These are phyloP conservation scores for Eutrema japonicum DNA, from an alignment of 345 rosid genomes.

Conservation along the genomic window DNA sequence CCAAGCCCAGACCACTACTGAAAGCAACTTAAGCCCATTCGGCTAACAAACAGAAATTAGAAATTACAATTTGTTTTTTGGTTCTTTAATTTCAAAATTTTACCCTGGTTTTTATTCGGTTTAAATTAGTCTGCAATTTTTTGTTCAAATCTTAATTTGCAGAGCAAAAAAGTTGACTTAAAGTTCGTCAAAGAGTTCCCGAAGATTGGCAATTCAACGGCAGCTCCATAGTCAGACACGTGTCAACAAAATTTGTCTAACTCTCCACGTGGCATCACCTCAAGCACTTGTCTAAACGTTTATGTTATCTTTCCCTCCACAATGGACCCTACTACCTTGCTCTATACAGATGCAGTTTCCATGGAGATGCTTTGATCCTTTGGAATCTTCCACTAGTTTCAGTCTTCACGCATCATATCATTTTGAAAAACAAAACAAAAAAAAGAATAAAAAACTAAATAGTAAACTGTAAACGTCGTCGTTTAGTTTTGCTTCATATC, in stretches of 20 bases:
- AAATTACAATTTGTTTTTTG: background rate
- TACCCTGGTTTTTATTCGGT: background rate
- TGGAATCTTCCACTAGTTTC: conserved; percentile 68
- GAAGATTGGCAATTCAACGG: conserved; percentile 8
- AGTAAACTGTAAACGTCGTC: conserved; percentile 23
- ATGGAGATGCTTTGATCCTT: conserved; percentile 61
- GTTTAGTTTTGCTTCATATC: conserved; percentile 28
- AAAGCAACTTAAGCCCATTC: background rate
- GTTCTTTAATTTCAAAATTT: too few species aligned
- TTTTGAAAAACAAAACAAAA: background rate
- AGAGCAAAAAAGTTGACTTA: conserved; percentile 30
- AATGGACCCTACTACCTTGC: conserved; percentile 57
- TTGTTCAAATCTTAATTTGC: background rate
- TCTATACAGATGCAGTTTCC: conserved; percentile 46
- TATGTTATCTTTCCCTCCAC: conserved; percentile 40
- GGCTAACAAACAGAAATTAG: background rate
- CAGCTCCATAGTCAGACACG: conserved; percentile 29
- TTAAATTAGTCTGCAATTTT: background rate
- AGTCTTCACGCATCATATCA: conserved; percentile 39
- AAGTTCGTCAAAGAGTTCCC: conserved; percentile 19
- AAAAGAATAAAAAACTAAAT: background rate
- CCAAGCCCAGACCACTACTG: background rate
- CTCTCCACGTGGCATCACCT: conserved; percentile 41
- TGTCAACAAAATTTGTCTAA: conserved; percentile 28
- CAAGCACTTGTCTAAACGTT: conserved; percentile 26